Base-by-base conservation (phyloP, 2,329 filamentous ascomycete species). In the Sclerotinia nivalis region DNA sequence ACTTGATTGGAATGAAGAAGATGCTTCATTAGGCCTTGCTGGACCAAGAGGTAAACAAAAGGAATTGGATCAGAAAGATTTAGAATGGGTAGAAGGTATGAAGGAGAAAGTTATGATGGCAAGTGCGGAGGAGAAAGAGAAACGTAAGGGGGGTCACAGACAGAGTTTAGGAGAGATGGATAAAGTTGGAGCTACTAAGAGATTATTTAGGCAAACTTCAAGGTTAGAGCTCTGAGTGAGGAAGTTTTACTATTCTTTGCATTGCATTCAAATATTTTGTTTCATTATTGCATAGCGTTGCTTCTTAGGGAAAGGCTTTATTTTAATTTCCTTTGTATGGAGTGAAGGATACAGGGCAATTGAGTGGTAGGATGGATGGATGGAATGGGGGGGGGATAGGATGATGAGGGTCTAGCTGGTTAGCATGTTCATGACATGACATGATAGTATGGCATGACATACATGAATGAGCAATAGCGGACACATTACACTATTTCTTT, bases 11-110 rank as follows among this genome's bases (percentile, higher is more conserved):
- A 82, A 83, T 15, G 87, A 88, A 72, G 87, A 88, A 31, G 87
- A 77, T 93, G 28, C 50, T 37, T 59, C 65, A n/a, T 50, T 69
- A 9, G 91, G 91, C 7, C 86, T 93, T 62, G 90, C 91, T 0
- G 91, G 91, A 0, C 91, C 91, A 1, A 87, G 86, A 60, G 84
- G 85, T 49, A 90, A 87, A 79, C 87, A 86, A 73, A 85, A 87
- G 10, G 86, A 84, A 77, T 91, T 88, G 81, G 91, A 88, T 69
- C 88, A 89, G 69, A 89, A 93, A 80, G 92, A 90, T 77, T 84
- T 88, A 70, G 88, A 89, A 52, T 96, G 92, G 92, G 91, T 96
- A 13, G 90, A 94, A 79, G 92, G 89, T 72, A 91, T 96, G 82
- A 90, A 93, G 81, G 90, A 92, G 76, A 91, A 92, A 77, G 92